Conservation (phyloP, 805 yeast species). For the Starmerella roubikii region DNA sequence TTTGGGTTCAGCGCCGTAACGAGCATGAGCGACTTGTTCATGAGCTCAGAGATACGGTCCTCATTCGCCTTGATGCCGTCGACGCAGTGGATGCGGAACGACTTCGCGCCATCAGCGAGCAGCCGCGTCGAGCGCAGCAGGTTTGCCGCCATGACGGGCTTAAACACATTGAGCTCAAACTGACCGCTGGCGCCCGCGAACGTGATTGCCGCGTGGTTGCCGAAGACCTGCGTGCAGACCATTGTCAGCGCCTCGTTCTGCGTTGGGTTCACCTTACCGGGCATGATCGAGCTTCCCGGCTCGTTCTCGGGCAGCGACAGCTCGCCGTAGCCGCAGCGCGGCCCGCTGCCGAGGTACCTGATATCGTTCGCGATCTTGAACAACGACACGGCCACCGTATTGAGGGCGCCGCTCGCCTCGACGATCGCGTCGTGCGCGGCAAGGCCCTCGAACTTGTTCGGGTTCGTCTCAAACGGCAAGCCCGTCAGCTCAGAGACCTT, state of each 20-base stretch:
- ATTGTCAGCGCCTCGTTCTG: constrained; percentile 98
- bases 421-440: constrained; percentile 99
- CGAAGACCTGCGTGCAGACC: constrained; percentile 96
- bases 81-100: constrained; percentile 90
- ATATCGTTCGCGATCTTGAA: constrained; percentile 97
- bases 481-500: constrained; percentile 81
- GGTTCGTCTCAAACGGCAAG: constrained; percentile 80
- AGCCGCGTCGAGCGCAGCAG: constrained; percentile 76
- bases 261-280: constrained; percentile 98
- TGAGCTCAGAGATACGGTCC: constrained; percentile 70
- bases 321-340: constrained; percentile 98
- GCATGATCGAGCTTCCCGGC: constrained; percentile 99
- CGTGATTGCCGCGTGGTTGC: constrained; percentile 89
- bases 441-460: constrained; percentile 96
- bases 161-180: constrained; percentile 95
- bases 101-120: constrained; percentile 74
- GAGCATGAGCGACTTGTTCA: constrained; percentile 93
- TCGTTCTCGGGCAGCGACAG: constrained; percentile 91
- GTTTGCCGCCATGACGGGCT: constrained; percentile 90
- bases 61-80: constrained; percentile 85
- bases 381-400: constrained; percentile 84
- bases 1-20: constrained; percentile 97
- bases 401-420: constrained; percentile 93
- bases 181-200: constrained; percentile 98
- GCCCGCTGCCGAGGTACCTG: constrained; percentile 96